Evolutionary conservation across 306 rosid genomes (phyloP), one percentile per base, ranked within the genome.

Genomic region (Arachis stenosperma): DNA sequence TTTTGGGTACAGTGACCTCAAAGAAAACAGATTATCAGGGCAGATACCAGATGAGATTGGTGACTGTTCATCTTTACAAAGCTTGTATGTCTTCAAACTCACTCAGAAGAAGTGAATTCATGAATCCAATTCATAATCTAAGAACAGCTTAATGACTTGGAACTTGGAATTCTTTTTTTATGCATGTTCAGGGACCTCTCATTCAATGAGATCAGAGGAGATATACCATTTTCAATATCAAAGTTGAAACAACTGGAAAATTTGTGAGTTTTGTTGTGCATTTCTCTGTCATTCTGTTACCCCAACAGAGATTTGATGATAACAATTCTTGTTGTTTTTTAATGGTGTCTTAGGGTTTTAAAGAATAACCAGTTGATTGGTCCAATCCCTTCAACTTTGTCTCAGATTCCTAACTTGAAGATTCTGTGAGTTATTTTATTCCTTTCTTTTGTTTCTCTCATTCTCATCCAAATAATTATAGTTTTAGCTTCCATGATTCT

Each of bases 41-140:
- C 99, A 95, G 82, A 95, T 95, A 81, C 99, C 99, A n/a, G 99
- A 92, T 74, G 98, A 95, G 92, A 95, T 95, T 75, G 99, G 99
- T 58, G 99, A 92, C 67, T 95, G 99, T 72, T 84, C 90, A 17
- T 85, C 92, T 11, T 76, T 95, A 67, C 73, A 6, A 76, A 83
- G 33, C 84, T 61, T 95, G 99, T 95, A 83, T 76, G 92, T 81
- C 73, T 29, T 42, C 9, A 33, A 33, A 33, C 67, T 47, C 22
- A 27, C 33, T 7, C 6, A 4, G 29, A 71, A 74, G 47, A 42
- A 33, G 37, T 33, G 37, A 33, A 33, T 33, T 33, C 3, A 1
- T 53, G n/a, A 58, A 9, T 68, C 60, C 51, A 41, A 39, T 50
- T 77, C 57, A 40, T 72, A 37, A 5, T 67, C 55, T 33, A 33